phyloP scores from a whole-genome alignment of 495 filamentous ascomycete species.

The Aspergillus taichungensis region DNA sequence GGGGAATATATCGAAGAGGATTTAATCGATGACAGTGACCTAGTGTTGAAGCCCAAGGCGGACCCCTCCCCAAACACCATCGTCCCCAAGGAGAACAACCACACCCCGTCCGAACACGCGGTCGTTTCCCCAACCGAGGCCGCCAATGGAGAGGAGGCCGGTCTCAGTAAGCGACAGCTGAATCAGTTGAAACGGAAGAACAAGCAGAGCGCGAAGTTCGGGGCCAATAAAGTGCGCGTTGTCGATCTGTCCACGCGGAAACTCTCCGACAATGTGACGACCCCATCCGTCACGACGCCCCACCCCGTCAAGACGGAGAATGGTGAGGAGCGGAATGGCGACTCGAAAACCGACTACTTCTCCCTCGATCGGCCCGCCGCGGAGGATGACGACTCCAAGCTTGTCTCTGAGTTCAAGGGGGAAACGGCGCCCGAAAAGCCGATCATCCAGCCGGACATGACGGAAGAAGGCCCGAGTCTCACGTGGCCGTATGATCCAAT shows the following conservation, averaged over 20 bases:
- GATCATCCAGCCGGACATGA: slow-evolving; percentile 55
- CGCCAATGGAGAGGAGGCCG: slow-evolving; percentile 52
- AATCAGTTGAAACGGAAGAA: slow-evolving; percentile 91
- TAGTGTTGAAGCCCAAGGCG: slow-evolving; percentile 39
- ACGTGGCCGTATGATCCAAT: slow-evolving; percentile 86
- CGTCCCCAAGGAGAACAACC: slow-evolving; percentile 38
- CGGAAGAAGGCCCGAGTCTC: slow-evolving; percentile 62
- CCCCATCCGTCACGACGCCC: slow-evolving; percentile 54
- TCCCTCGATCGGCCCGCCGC: slow-evolving; percentile 65
- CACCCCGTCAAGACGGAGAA: slow-evolving; percentile 59
- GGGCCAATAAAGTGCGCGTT: slow-evolving; percentile 81
- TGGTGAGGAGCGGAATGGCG: slow-evolving; percentile 43
- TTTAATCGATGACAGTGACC: slow-evolving; percentile 55
- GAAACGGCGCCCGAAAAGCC: slow-evolving; percentile 51
- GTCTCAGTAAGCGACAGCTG: slow-evolving; percentile 80
- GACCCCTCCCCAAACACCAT: slow-evolving; percentile 27
- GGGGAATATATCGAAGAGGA: slow-evolving; percentile 84
- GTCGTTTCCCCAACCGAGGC: slow-evolving; percentile 44
- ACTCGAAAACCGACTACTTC: slow-evolving; percentile 65
- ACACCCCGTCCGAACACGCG: slow-evolving; percentile 29
- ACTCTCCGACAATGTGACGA: slow-evolving; percentile 56
- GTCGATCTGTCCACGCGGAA: slow-evolving; percentile 72
- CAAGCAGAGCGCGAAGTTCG: slow-evolving; percentile 73
- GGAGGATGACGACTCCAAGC: slow-evolving; percentile 79
- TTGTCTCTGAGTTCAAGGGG: slow-evolving; percentile 95